Conservation (phyloP, 371 early-diverging fungal genomes). For the Circinella minor region DNA sequence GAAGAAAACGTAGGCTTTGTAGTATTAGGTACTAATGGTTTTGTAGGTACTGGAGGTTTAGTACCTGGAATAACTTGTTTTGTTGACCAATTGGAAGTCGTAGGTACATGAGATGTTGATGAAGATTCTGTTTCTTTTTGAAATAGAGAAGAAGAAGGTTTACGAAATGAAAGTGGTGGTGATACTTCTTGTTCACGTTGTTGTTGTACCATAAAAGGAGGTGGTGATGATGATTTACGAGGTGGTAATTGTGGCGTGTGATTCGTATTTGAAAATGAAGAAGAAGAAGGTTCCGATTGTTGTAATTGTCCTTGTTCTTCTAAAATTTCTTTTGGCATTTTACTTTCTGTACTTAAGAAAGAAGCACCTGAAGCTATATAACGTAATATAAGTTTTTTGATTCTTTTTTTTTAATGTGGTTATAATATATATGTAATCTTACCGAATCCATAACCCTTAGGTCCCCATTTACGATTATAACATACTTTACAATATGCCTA, state of each 20-base stretch:
- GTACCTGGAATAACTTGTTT: neutral
- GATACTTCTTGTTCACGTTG: slow-evolving; percentile 13
- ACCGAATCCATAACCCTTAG: slow-evolving; percentile 60
- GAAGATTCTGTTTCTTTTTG: neutral
- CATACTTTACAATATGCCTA: slow-evolving; percentile 56
- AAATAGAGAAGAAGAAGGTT: no score
- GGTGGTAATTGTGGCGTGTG: slow-evolving; percentile 16
- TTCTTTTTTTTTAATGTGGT: no score
- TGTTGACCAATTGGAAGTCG: slow-evolving; percentile 20
- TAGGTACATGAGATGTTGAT: slow-evolving; percentile 1
- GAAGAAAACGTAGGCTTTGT: neutral
- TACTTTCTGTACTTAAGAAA: slow-evolving; percentile 52
- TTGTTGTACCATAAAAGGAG: no score
- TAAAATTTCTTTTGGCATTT: slow-evolving; percentile 47
- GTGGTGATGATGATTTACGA: neutral
- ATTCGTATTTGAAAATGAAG: no score
- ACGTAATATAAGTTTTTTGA: no score
- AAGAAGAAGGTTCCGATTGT: slow-evolving; percentile 19
- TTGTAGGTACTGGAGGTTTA: slow-evolving; percentile 9
- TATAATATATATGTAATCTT: neutral
- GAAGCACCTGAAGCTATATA: slow-evolving; percentile 50
- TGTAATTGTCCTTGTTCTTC: slow-evolving; percentile 26
- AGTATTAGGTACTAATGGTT: neutral
- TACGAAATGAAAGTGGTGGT: neutral
- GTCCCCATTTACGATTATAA: slow-evolving; percentile 55